Base-by-base conservation (phyloP, 2,329 filamentous ascomycete species). In the Scorias spongiosa region DNA sequence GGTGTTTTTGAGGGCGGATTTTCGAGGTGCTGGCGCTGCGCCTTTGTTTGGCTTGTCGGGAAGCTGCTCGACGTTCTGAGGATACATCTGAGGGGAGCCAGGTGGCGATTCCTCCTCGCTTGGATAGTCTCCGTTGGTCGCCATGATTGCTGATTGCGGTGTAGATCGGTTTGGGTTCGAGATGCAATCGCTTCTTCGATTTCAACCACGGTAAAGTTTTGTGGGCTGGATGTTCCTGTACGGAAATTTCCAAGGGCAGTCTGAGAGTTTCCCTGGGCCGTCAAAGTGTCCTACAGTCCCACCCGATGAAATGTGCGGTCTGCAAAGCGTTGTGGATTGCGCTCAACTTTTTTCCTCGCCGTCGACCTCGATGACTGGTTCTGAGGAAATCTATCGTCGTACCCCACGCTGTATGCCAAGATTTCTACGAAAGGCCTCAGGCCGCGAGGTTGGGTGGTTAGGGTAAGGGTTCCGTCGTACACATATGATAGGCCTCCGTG, bases 1-100 rank as follows among this genome's bases (percentile, higher is more conserved):
- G 42, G 69, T 66, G 52, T 79, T 74, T 75, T 95, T 95, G 66
- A 96, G 69, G 20, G 85, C 80, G 39, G 88, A 84, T 75, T 93
- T 93, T 9, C 32, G 3, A 59, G 65, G 66, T 57, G 64, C 64
- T 29, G 60, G 60, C 48, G 69, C 67, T 79, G 66, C 45, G 77
- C 75, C 72, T 44, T 84, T 80, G 57, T 80, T 71, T 32, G 66
- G 61, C 41, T 66, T 57, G 44, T 77, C 72, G 48, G 81, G 81
- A 59, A 85, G 81, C 56, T 85, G 74, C 57, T 84, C 75, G 54
- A 77, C 80, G 61, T 83, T 77, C 59, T 58, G 57, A 12, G 63
- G 57, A 48, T 69, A 65, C 41, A 72, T 52, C 42, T 66, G 61
- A 44, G 73, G 73, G 40, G 72, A 75, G 46, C 70, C 71, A 42